Conservation (phyloP, 495 filamentous ascomycete species). For the Annulohypoxylon nitens region DNA sequence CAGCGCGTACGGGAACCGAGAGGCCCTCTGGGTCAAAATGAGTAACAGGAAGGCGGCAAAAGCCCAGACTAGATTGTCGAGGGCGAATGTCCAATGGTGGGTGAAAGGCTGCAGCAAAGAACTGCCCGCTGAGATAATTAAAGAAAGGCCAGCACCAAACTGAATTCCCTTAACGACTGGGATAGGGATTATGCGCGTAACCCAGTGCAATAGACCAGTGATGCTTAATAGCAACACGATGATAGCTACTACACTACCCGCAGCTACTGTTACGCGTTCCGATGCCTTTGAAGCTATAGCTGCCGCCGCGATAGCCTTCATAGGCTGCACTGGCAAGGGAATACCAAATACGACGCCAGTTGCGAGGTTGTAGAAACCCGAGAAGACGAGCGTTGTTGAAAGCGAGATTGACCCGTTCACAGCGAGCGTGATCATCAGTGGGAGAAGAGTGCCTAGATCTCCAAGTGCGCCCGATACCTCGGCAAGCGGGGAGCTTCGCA, state of each 20-base stretch:
- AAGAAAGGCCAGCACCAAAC: constrained; percentile 85
- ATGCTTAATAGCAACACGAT: constrained; percentile 80
- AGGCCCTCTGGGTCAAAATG: constrained; percentile 69
- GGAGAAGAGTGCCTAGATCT: constrained; percentile 91
- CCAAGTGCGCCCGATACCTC: constrained; percentile 93
- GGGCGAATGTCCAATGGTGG: constrained; percentile 66
- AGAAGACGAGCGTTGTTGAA: constrained; percentile 86
- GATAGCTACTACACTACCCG: constrained; percentile 79
- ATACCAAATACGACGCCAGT: constrained; percentile 88
- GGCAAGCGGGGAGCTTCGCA: constrained; percentile 68
- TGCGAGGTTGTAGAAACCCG: constrained; percentile 84
- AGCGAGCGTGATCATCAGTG: constrained; percentile 86
- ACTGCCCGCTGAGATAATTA: constrained; percentile 79
- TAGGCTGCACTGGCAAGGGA: constrained; percentile 86
- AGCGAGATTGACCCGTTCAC: constrained; percentile 81
- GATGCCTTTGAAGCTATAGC: constrained; percentile 77
- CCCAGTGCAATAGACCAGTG: constrained; percentile 79
- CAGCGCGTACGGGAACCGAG: constrained; percentile 80
- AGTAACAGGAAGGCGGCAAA: constrained; percentile 77
- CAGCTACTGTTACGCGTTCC: constrained; percentile 77
- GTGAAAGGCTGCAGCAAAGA: constrained; percentile 69
- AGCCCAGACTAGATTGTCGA: constrained; percentile 81
- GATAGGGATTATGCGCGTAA: constrained; percentile 78
- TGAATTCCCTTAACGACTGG: constrained; percentile 95
- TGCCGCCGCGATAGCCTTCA: constrained; percentile 91